Conservation (phyloP, 129 eudicot genomes). For the Tanacetum coccineum region DNA sequence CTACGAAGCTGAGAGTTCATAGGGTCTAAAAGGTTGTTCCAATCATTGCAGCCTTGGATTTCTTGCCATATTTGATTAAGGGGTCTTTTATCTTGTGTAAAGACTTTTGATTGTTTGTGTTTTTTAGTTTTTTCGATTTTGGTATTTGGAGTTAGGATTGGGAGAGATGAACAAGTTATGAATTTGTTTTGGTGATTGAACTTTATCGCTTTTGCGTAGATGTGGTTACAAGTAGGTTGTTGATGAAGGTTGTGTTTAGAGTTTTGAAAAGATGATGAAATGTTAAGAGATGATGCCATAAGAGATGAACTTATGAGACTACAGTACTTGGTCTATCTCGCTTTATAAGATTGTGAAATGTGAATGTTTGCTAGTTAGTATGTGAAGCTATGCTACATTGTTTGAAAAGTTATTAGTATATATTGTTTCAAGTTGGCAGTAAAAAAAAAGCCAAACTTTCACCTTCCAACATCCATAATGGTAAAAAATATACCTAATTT, state of each 20-base stretch:
- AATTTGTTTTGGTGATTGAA: not conserved
- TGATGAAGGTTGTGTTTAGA: conserved; percentile 27
- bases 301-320: conserved; percentile 15
- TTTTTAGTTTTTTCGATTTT: conserved; percentile 20
- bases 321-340: not conserved
- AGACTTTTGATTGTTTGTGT: not conserved
- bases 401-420: too few relatives aligned
- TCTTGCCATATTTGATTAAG: conserved; percentile 57
- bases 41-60: conserved; percentile 54
- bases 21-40: conserved; percentile 61
- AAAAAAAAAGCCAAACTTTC: too few relatives aligned
- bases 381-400: too few relatives aligned
- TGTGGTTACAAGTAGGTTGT: conserved; percentile 2
- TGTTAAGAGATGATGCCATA: conserved; percentile 26
- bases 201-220: conserved; percentile 19
- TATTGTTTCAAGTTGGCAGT: too few relatives aligned
- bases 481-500: too few relatives aligned
- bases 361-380: too few relatives aligned
- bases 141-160: conserved; percentile 30
- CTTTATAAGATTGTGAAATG: too few relatives aligned
- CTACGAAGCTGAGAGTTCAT: conserved; percentile 59
- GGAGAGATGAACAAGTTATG: conserved; percentile 32
- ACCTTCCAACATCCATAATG: too few relatives aligned
- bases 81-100: conserved; percentile 24
- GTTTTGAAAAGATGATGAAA: conserved; percentile 24